Evolutionary conservation across 345 rosid species (phyloP).

Genomic region (Moricandia moricandioides): DNA sequence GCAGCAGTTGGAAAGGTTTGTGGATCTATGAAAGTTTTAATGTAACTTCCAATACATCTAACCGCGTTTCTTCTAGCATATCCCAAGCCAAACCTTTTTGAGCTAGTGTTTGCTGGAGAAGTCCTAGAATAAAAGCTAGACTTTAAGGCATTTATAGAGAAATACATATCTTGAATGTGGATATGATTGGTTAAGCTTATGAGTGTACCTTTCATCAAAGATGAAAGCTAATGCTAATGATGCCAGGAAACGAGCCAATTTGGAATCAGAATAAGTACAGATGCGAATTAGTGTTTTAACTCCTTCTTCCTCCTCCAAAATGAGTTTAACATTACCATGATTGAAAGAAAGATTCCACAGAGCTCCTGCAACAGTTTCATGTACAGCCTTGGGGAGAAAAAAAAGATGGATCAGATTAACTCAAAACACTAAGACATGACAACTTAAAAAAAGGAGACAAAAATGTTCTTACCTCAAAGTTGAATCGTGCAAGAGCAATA

Average conservation of each 20-base stretch:
- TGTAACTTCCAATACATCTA: conserved; percentile 55
- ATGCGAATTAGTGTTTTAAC: conserved; percentile 57
- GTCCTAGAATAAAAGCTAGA: not conserved
- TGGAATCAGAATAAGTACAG: conserved; percentile 60
- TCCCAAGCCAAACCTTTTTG: conserved; percentile 55
- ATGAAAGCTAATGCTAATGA: conserved; percentile 79
- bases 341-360: conserved; percentile 85
- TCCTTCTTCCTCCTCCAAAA: conserved; percentile 75
- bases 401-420: conserved; percentile 7
- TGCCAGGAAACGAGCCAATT: conserved; percentile 82
- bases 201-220: conserved; percentile 70
- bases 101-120: not conserved
- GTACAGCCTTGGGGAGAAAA: conserved; percentile 59
- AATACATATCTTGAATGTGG: conserved; percentile 27
- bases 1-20: conserved; percentile 62
- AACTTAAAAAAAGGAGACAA: not conserved
- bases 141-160: not conserved
- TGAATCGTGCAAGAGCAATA: conserved; percentile 59
- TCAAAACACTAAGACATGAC: not conserved
- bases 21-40: conserved; percentile 53
- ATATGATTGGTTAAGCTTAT: conserved; percentile 41
- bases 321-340: conserved; percentile 64
- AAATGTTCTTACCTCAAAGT: conserved; percentile 47
- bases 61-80: conserved; percentile 65
- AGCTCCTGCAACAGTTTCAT: conserved; percentile 85